A percentile compares a stretch with the other conserved stretches of the same genome.
Conservation (phyloP, 441 rosid species). For the Gossypium gossypioides region DNA sequence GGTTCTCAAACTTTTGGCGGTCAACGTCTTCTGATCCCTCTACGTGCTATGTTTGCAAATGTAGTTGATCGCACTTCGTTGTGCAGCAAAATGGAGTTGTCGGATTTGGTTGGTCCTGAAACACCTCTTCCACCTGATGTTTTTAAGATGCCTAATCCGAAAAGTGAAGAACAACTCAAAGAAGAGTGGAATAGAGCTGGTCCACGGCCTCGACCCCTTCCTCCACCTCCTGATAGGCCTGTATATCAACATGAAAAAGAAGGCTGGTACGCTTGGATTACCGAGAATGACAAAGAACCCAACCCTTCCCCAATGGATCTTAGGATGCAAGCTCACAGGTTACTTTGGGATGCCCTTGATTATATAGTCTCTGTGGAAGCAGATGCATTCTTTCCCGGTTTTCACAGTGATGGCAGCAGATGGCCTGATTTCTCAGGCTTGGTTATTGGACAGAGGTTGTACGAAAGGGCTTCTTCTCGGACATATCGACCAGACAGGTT, state of each 20-base stretch:
- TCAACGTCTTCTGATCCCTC: slow-evolving; percentile 77
- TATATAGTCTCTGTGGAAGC: slow-evolving; percentile 78
- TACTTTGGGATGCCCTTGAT: slow-evolving; percentile 96
- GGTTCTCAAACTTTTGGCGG: slow-evolving; percentile 96
- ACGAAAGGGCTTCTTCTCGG: slow-evolving; percentile 68
- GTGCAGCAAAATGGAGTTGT: slow-evolving; percentile 63
- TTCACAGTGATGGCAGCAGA: slow-evolving; percentile 73
- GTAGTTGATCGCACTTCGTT: slow-evolving; percentile 68
- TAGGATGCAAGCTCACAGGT: slow-evolving; percentile 77
- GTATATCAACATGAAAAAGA: slow-evolving; percentile 86
- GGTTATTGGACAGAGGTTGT: slow-evolving; percentile 92
- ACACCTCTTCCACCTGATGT: slow-evolving; percentile 43
- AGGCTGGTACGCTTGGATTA: slow-evolving; percentile 99
- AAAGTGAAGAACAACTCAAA: slow-evolving; percentile 61
- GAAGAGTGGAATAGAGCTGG: slow-evolving; percentile 92
- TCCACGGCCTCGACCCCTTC: slow-evolving; percentile 96
- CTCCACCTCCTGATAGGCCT: slow-evolving; percentile 96
- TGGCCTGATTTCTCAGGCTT: slow-evolving; percentile 92
- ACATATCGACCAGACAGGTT: slow-evolving; percentile 82
- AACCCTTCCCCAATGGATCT: slow-evolving; percentile 60
- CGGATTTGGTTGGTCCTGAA: slow-evolving; percentile 79
- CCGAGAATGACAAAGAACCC: slow-evolving; percentile 70
- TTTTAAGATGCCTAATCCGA: slow-evolving; percentile 39
- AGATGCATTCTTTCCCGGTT: slow-evolving; percentile 89
- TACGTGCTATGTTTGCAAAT: slow-evolving; percentile 83